phyloP scores from a whole-genome alignment of 2,329 filamentous ascomycete species.

The Proliferodiscus dingleyae region DNA sequence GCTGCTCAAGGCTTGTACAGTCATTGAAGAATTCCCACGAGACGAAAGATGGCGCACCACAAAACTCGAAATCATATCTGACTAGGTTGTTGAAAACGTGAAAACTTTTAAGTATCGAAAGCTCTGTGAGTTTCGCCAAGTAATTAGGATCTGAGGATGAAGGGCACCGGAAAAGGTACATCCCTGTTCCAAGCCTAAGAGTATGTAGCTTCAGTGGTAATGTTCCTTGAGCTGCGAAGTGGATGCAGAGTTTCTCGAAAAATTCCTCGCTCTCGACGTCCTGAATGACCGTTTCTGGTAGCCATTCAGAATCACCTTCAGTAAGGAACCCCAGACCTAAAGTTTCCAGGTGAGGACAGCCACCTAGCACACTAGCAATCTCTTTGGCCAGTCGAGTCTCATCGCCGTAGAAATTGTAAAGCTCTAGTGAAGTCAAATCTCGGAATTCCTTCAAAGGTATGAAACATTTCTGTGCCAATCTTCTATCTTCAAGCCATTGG shows the following conservation, averaged over 20 bases:
- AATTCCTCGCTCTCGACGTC: not conserved
- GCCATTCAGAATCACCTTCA: not conserved
- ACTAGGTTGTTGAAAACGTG: constrained; percentile 5
- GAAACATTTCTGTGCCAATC: not conserved
- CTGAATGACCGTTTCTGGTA: not conserved
- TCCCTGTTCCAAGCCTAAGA: constrained; percentile 5
- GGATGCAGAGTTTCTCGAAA: constrained; percentile 5
- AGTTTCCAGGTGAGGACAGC: constrained; percentile 4
- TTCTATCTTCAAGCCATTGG: not conserved
- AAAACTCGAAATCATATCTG: not conserved
- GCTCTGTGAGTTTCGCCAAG: constrained; percentile 2
- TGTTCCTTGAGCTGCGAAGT: not conserved
- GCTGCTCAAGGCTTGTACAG: constrained; percentile 1
- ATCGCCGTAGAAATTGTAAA: constrained; percentile 6
- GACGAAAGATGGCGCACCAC: not conserved
- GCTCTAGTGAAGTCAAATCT: constrained; percentile 9
- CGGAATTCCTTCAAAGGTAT: constrained; percentile 7
- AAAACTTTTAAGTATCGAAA: constrained; percentile 1
- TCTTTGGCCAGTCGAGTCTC: constrained; percentile 1
- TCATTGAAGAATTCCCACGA: constrained; percentile 6
- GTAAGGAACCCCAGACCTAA: constrained; percentile 5
- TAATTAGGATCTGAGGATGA: not conserved
- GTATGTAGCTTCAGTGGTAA: constrained; percentile 3
- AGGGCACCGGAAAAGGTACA: not conserved
- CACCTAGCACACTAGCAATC: not conserved